Evolutionary conservation across 768 basidiomycete species (phyloP).

Genomic region (Hypholoma fasciculare): DNA sequence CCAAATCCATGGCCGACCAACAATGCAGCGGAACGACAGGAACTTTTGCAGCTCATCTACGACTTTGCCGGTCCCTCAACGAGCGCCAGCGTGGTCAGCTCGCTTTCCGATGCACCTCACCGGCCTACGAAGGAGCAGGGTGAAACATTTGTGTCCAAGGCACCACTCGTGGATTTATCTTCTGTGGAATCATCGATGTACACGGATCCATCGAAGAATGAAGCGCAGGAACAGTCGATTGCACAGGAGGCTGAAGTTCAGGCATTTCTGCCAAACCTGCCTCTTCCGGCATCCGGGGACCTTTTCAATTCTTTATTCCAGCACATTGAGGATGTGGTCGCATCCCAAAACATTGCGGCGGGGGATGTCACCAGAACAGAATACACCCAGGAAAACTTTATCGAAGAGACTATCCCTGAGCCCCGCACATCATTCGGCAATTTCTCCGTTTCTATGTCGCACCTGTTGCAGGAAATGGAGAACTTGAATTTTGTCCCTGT

Average conservation of each 20-base stretch:
- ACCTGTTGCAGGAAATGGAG: slow-evolving; percentile 13
- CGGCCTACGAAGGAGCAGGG: not conserved
- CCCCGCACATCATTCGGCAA: not conserved
- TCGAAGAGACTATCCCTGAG: not conserved
- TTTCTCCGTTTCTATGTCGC: slow-evolving; percentile 5
- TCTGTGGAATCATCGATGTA: slow-evolving; percentile 2
- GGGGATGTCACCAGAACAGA: not conserved
- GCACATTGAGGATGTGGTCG: not conserved
- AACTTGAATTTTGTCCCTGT: not conserved
- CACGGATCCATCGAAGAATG: not conserved
- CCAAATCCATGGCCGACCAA: slow-evolving; percentile 23
- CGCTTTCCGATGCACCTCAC: not conserved
- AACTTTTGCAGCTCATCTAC: slow-evolving; percentile 20
- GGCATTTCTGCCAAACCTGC: not conserved
- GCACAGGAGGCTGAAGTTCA: not conserved
- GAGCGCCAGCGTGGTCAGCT: slow-evolving; percentile 2
- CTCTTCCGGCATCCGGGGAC: not conserved
- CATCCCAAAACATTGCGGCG: not conserved
- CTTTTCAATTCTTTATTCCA: slow-evolving; percentile 1
- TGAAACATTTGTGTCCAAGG: not conserved
- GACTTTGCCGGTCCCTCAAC: slow-evolving; percentile 12
- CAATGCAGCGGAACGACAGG: slow-evolving; percentile 18
- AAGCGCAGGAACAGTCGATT: not conserved
- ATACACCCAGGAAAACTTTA: not conserved
- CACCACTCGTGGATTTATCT: slow-evolving; percentile 2